Evolutionary conservation across 768 basidiomycete species (phyloP), one percentile per base, ranked within the genome.

Genomic region (Mycena vitilis): DNA sequence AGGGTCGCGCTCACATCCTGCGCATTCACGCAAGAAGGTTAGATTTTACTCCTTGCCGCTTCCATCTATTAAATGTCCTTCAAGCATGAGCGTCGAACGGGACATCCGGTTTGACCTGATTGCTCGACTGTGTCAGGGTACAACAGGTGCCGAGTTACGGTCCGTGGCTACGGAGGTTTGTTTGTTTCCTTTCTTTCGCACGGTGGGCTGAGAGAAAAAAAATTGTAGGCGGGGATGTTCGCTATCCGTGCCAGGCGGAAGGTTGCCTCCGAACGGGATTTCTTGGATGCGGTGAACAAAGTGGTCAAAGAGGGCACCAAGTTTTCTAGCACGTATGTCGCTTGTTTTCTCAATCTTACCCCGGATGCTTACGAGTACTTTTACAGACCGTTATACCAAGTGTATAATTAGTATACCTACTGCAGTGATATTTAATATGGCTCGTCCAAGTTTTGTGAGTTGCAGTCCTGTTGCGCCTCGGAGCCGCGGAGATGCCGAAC

Each of bases 51-150:
- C 34, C 20, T 18, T 40, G 64, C 18, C 2, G 11, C 55, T 12
- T 30, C 65, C 1, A 25, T 9, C n/a, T 30, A 60, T 16, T 72
- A 52, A 65, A 74, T 60, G 30, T 20, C 25, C 45, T 45, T 65
- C 40, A 69, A 97, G 95, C 78, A 99, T 99, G 97, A 96, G 94
- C 69, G 95, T 95, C 49, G 97, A 98, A 78, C 88, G 96, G 66
- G 93, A 96, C 75, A 99, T 99, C 76, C 95, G 98, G 56, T 99
- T 96, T 78, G 96, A 98, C 77, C 89, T 99, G 51, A 96, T 99
- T 77, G 96, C 96, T 13, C 91, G 98, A 44, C 81, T 99, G 66
- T 99, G 98, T 78, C 98, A 98, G 23, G 98, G 98, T 79, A 96
- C 98, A 16, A 98, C 98, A 13, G 98, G 98, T 66, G 98, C 98